Evolutionary conservation across 257 asterid genomes (phyloP).

Genomic region (Handroanthus guayacan): DNA sequence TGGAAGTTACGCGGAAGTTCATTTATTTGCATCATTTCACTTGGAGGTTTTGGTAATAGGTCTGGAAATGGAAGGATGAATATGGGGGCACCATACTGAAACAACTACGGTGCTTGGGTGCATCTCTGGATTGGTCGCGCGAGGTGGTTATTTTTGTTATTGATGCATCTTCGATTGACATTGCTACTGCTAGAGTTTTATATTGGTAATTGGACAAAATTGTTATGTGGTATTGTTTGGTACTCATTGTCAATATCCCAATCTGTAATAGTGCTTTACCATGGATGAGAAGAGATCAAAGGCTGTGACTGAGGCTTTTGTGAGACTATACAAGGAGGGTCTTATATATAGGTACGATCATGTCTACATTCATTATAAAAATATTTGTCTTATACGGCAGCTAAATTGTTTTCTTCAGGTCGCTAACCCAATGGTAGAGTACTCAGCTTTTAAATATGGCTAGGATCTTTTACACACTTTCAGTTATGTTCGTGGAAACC

Average conservation of each 20-base stretch:
- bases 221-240: conserved; percentile 1
- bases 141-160: conserved; percentile 60
- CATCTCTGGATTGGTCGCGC: conserved; percentile 91
- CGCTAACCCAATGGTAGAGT: no score
- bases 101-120: conserved; percentile 91
- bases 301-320: conserved; percentile 98
- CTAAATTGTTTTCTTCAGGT: conserved; percentile 15
- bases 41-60: conserved; percentile 52
- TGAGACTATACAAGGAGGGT: conserved; percentile 80
- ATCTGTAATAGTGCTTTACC: conserved; percentile 70
- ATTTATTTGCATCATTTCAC: conserved; percentile 29
- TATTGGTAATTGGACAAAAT: background rate
- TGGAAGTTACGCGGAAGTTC: background rate
- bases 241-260: conserved; percentile 18
- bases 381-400: conserved; percentile 5
- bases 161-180: conserved; percentile 26
- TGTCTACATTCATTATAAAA: background rate
- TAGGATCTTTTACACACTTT: no score
- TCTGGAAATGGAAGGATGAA: conserved; percentile 93
- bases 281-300: conserved; percentile 90
- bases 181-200: background rate
- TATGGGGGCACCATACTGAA: conserved; percentile 87
- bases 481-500: background rate
- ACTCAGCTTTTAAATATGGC: no score
- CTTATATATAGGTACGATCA: conserved; percentile 79